Evolutionary conservation across 2,329 filamentous ascomycete genomes (phyloP), one percentile per base, ranked within the genome.

Genomic region (Pezicula carpinea): DNA sequence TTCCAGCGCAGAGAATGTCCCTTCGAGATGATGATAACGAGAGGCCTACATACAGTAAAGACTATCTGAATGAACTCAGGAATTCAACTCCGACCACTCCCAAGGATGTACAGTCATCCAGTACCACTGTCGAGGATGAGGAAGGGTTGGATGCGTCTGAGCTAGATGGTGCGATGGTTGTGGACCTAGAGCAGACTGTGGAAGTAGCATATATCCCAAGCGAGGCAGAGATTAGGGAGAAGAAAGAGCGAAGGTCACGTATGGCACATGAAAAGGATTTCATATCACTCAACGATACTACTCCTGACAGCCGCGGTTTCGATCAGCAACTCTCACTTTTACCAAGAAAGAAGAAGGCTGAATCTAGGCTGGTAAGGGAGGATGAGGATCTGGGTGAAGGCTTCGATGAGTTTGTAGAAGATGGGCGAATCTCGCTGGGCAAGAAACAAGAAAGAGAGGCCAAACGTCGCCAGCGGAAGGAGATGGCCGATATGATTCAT

Each of bases 381-480:
- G 92, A 97, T 58, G 92, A 97, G 63, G 89, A 97, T 60, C 77
- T 96, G 0, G 88, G 87, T 32, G 93, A 97, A 68, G 91, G 90
- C 0, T 97, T 95, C 57, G 92, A 97, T 50, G 85, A 92, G 46
- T 96, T 88, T 58, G 88, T 93, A 7, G 87, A 93, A 34, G 89
- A 96, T 61, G 89, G 87, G 7, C 80, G 81, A 6, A 79, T 96
- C 8, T 80, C 87, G 1, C 73, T 96, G 0, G 89, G 90, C 29
- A 82, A 77, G 52, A 87, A 86, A 51, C 89, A 89, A 0, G 88
- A 93, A 66, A 80, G 79, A 17, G 87, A 89, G 56, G 84, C 80
- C 0, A 72, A 78, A 41, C 75, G 74, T 44, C 77, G 76, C 38
- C 80, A 87, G 23, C 80, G 87, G 23, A 79, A 82, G 47, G 83